Evolutionary conservation across 768 basidiomycete genomes (phyloP), one percentile per base, ranked within the genome.

Genomic region (Vararia minispora): DNA sequence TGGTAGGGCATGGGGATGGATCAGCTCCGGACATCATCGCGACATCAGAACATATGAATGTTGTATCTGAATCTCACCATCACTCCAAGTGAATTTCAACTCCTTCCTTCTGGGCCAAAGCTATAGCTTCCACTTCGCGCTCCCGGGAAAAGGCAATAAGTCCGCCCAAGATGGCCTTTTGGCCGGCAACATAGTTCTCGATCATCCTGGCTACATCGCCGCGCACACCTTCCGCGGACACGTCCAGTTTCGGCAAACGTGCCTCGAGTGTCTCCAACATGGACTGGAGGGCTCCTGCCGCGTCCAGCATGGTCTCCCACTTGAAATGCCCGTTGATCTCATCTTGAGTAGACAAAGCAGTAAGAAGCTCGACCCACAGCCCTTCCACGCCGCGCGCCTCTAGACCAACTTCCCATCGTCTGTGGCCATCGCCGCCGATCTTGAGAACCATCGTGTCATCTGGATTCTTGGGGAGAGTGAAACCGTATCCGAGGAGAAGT

Each of bases 401-500:
- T 9, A 83, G 69, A 11, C 79, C 77, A 9, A 82, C 61, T 40
- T 79, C 73, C 73, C 81, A 84, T 49, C 61, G 69, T 39, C 58
- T 57, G 1, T 60, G 33, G 12, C 25, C 41, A 5, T 43, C 46
- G 1, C 81, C 77, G 11, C 81, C 81, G 28, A 94, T 61, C 44
- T 79, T 79, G 24, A 95, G 70, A 1, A 83, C 65, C 48, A 92
- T 81, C 1, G 82, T 85, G 52, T 95, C 92, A 51, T 90, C 86
- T 0, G 81, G 82, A 46, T 95, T 95, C 21, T 74, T 45, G 2
- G 70, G 61, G 3, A 92, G 54, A 0, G 84, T 74, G 59, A 97
- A 98, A 1, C 94, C 92, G 52, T 95, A 97, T 5, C 86, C 89
- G 4, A 97, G 69, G 32, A 97, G 74, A 30, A 97, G 70, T 57